Conservation (phyloP, 352 stramenopile genomes). For the Pythium utonaiense region DNA sequence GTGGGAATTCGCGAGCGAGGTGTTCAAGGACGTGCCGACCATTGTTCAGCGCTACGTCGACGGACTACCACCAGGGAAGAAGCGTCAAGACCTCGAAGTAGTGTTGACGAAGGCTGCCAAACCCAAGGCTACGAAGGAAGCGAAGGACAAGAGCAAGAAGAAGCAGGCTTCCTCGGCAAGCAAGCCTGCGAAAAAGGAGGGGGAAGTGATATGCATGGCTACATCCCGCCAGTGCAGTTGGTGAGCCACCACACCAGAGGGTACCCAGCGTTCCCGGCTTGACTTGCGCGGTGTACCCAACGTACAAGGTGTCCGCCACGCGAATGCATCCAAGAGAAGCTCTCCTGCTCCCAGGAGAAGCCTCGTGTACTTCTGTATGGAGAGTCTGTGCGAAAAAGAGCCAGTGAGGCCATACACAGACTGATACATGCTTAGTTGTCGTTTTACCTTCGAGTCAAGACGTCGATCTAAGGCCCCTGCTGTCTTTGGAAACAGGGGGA, state of each 20-base stretch:
- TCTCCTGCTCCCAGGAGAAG: neutral
- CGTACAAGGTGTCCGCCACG: too few relatives aligned
- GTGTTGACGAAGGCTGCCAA: neutral
- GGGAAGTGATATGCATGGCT: slow-evolving; percentile 7
- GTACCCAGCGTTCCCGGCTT: too few relatives aligned
- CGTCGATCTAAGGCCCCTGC: neutral
- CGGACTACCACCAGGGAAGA: neutral
- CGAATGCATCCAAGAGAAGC: neutral
- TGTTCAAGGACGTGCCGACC: slow-evolving; percentile 14
- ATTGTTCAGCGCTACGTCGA: neutral
- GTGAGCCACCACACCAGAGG: neutral
- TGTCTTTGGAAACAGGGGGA: neutral
- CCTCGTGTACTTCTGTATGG: neutral
- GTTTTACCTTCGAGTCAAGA: neutral
- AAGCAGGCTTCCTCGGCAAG: neutral
- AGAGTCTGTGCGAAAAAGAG: neutral
- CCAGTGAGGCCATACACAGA: neutral
- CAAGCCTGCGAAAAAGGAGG: neutral
- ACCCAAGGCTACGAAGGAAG: neutral
- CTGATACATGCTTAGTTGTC: neutral
- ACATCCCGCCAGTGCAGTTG: neutral
- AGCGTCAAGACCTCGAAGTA: neutral
- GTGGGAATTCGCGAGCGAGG: slow-evolving; percentile 5
- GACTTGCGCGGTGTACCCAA: too few relatives aligned
- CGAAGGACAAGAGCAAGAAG: neutral